Evolutionary conservation across 2,329 filamentous ascomycete genomes (phyloP), one percentile per base, ranked within the genome.

Genomic region (Huntiella abstrusa): DNA sequence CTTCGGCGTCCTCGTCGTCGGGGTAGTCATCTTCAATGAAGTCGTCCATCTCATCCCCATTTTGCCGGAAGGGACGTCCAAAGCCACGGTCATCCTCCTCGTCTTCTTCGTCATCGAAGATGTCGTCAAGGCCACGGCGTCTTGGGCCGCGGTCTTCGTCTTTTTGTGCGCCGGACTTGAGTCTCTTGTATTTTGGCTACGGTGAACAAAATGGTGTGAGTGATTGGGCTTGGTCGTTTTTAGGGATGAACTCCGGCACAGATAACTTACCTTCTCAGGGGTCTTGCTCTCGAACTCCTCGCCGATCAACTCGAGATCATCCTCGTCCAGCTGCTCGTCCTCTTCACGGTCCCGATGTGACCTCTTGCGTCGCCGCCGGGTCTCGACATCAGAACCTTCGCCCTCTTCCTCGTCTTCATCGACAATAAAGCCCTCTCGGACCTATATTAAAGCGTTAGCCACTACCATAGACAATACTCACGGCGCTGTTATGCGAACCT

Each of bases 1-100:
- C 83, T 51, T 82, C 79, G 16, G 16, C 16, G 52, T 92, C 85
- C 12, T 50, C 43, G 53, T 93, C 85, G 43, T 85, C 83, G 43
- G 86, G 83, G 51, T 85, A 87, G 55, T 96, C 91, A 55, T 95
- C 86, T 59, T 96, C 88, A 57, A 98, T 98, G 62, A 98, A 98
- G 59, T 88, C 87, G 51, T 85, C 85, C 60, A 93, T 84, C 56
- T 93, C 85, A 60, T 92, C 83, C 41, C 74, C 73, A 51, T 73
- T 68, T 33, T 69, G 68, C 49, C 81, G 71, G 51, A 74, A 73
- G 4, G 67, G 62, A 52, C 72, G 63, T 33, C 62, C 63, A 2
- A 60, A 59, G 48, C 69, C 63, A 35, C 72, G 69, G 4, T 75
- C 71, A 46, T 52, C 70, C 48, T 71, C 75, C n/a, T 43, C 41